Evolutionary conservation across 345 rosid species (phyloP), one percentile per base, ranked within the genome.

Genomic region (Euphorbia lathyris): DNA sequence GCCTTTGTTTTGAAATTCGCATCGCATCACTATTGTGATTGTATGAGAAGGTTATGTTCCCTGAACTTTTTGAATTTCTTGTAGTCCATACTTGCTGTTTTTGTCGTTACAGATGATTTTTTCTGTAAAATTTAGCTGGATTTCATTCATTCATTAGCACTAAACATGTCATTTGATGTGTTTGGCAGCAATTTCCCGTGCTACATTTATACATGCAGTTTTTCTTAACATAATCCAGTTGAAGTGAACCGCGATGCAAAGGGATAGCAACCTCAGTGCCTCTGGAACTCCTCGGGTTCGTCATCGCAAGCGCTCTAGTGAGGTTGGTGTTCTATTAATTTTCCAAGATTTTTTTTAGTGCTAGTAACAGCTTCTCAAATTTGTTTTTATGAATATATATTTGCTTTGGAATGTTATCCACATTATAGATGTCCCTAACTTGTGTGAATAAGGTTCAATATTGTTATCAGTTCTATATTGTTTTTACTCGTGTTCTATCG

Each of bases 281-380:
- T 76, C 87, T 36, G 79, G 88, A 61, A 77, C 95, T 14, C 86
- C 90, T 58, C 82, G 89, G 69, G 59, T 78, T 73, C 86, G 98
- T 65, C 87, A 89, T 71, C 91, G 98, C 27, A 84, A 67, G 78
- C 90, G 93, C 53, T 76, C 88, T 40, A 83, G 32, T 73, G 98
- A 90, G 97, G 98, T 85, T 78, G 48, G 76, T 66, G 25, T 1
- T 68, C 55, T 25, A 17, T 52, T 45, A 45, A 45, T 12, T 34
- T 12, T 68, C 62, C 51, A 9, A 48, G 68, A 2, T 52, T 47
- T 48, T 72, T 17, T 25, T 61, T 1, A 70, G 40, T 9, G 11
- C 23, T 26, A 22, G 22, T 58, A 7, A 27, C n/a, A 40, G 16
- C 9, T 58, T 48, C 2, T 70, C 48, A 30, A 7, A 7, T 0